These are phyloP conservation scores for Carpinus viminea DNA, from an alignment of 306 rosid species.

Conservation along the genomic window DNA sequence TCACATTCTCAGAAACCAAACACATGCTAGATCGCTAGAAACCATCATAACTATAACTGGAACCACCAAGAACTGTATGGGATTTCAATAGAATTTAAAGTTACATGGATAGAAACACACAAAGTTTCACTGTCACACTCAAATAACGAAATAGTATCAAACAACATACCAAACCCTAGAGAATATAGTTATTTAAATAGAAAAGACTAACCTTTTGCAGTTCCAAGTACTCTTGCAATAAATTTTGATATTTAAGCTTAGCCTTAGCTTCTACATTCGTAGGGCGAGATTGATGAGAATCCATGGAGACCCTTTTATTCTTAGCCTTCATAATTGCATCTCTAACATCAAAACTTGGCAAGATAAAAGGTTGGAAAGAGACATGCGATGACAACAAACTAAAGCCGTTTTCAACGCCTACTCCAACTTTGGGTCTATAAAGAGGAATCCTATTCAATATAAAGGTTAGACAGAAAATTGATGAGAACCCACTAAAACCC, in stretches of 20 bases:
- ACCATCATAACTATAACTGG: neutral
- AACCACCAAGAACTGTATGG: neutral
- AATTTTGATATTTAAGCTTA: conserved; percentile 13
- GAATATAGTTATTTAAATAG: neutral
- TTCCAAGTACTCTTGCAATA: conserved; percentile 44
- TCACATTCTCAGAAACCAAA: neutral
- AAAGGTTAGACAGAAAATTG: neutral
- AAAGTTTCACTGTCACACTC: neutral
- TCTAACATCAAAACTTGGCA: conserved; percentile 6
- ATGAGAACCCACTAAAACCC: conserved; percentile 12
- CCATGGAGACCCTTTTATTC: conserved; percentile 42
- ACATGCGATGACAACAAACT: neutral
- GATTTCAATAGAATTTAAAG: neutral
- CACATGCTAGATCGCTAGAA: neutral
- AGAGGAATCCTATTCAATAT: conserved; percentile 2
- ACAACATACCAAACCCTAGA: neutral
- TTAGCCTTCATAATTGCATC: conserved; percentile 5
- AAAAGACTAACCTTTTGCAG: conserved; percentile 51
- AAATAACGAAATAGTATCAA: neutral
- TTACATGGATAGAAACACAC: neutral
- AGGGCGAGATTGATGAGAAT: conserved; percentile 26
- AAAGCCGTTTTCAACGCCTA: conserved; percentile 10
- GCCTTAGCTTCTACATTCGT: conserved; percentile 15
- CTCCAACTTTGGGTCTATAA: conserved; percentile 13
- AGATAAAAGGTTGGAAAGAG: neutral